phyloP scores from a whole-genome alignment of 306 rosid species.

The barrel medic (Medicago truncatula) region MtrunA17r5.0-ANR NC_053048.1:41556501-41557000 shows the following conservation, averaged over 20 bases:
- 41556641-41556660: constrained; percentile 74
- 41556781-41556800: constrained; percentile 59
- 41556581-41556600: constrained; percentile 52
- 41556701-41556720: constrained; percentile 61
- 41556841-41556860: neutral
- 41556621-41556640: constrained; percentile 79
- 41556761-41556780: constrained; percentile 67
- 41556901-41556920: too few species aligned
- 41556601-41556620: constrained; percentile 86
- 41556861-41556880: neutral
- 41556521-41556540: constrained; percentile 70
- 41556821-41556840: neutral
- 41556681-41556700: constrained; percentile 61
- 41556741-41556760: constrained; percentile 66
- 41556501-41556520: constrained; percentile 74
- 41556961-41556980: too few species aligned
- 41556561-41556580: constrained; percentile 77
- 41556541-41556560: constrained; percentile 73
- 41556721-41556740: constrained; percentile 69
- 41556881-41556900: neutral
- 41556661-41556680: constrained; percentile 67
- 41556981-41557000: too few species aligned
- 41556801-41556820: neutral
- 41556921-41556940: too few species aligned
- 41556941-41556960: too few species aligned